Percentiles rank a stretch among this genome's conserved stretches.
Evolutionary conservation across 1,139 yeast species (phyloP).

Genomic region (Zygoascus meyerae): DNA sequence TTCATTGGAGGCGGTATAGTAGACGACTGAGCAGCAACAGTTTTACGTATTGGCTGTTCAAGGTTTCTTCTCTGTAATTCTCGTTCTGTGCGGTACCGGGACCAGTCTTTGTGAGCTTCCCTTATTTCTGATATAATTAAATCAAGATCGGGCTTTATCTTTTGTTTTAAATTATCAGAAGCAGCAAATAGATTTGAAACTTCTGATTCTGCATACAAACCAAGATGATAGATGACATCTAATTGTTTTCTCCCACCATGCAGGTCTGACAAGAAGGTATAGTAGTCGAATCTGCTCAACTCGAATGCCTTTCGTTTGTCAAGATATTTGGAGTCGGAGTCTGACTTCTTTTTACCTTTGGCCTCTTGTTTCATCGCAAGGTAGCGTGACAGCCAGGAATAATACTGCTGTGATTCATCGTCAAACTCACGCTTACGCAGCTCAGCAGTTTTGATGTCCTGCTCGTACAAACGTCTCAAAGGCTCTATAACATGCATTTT

Average conservation of each 20-base stretch:
- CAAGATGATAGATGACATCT: constrained; percentile 35
- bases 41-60: constrained; percentile 25
- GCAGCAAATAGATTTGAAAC: constrained; percentile 25
- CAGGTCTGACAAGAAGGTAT: constrained; percentile 54
- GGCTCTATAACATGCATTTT: constrained; percentile 37
- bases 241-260: constrained; percentile 47
- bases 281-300: constrained; percentile 64
- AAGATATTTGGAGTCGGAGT: constrained; percentile 56
- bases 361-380: constrained; percentile 55
- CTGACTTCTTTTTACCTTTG: constrained; percentile 34
- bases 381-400: constrained; percentile 67
- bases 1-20: not conserved
- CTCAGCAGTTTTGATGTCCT: constrained; percentile 39
- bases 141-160: constrained; percentile 32
- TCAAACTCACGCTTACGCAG: constrained; percentile 54
- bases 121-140: constrained; percentile 31
- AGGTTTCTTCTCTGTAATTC: constrained; percentile 36
- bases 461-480: constrained; percentile 37
- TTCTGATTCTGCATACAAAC: constrained; percentile 35
- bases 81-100: constrained; percentile 37
- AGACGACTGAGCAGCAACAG: constrained; percentile 9
- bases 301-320: constrained; percentile 59
- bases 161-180: constrained; percentile 23
- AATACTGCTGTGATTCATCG: constrained; percentile 66
- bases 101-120: constrained; percentile 37